Base-by-base conservation (phyloP, 768 basidiomycete species). In the Agaricus sinodeliciosus region DNA sequence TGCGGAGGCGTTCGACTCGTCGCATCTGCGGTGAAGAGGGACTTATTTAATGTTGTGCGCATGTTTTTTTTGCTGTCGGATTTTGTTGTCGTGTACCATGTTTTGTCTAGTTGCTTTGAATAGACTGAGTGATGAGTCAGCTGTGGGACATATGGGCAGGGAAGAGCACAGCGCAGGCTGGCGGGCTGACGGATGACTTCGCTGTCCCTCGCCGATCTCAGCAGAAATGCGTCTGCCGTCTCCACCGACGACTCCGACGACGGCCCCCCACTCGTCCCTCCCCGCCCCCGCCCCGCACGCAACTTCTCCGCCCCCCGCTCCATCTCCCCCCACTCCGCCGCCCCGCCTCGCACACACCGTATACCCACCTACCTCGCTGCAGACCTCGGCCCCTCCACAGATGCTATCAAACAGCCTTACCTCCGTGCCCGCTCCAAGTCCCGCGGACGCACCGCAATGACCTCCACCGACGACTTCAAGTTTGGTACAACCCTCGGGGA, bases 401-500 rank as follows among this genome's bases (percentile, higher is more conserved):
- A 55, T 8, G 39, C 49, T n/a, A 55, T 55, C 12, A 19, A 54
- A 13, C 51, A 43, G 37, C 12, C 61, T 40, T 55, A 49, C 9
- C 36, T 58, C 5, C 66, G 69, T 45, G 56, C 69, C 6, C 64
- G 72, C 43, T 70, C 75, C 3, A 74, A 71, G 50, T 72, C 78
- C 3, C 59, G 68, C 18, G 61, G 76, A 13, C 69, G 72, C 43
- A 79, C 74, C 43, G 73, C 69, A 49, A 77, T 76, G 25, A 71
- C 72, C 4, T 71, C 74, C 1, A 72, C 77, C 0, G 77, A 81
- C 43, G 87, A 90, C 66, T 90, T 90, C 62, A 76, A 80, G 52
- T 86, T 90, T 60, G 83, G 84, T 3, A 73, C 80, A 28, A 76
- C 80, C n/a, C 73, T 91, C 2, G 89, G 89, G 16, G 86, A 89